phyloP scores from a whole-genome alignment of 1,284 basidiomycete species.

The Taiwanofungus camphoratus region DNA sequence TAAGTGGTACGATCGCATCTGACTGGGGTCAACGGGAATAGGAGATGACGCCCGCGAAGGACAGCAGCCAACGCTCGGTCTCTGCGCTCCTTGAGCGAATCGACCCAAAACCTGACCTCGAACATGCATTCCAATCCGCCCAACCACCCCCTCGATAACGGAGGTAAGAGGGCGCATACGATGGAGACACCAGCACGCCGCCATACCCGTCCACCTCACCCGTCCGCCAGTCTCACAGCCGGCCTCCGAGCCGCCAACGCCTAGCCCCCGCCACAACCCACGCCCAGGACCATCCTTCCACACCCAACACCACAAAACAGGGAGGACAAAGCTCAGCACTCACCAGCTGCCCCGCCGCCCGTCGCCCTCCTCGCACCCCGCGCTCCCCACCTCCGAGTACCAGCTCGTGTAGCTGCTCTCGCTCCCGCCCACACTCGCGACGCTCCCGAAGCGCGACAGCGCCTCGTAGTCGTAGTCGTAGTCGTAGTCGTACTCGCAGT shows the following conservation, averaged over 20 bases:
- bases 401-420: conserved; percentile 24
- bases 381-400: conserved; percentile 15
- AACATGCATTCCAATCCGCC: too few relatives aligned
- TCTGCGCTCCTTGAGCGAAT: too few relatives aligned
- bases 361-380: conserved; percentile 2
- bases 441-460: conserved; percentile 21
- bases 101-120: too few relatives aligned
- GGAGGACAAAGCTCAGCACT: conserved; percentile 9
- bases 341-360: conserved; percentile 19
- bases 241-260: not conserved
- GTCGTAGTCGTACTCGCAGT: not conserved
- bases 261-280: not conserved
- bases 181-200: not conserved
- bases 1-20: too few relatives aligned
- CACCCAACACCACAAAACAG: not conserved
- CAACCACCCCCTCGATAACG: not conserved
- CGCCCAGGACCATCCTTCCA: not conserved
- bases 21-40: too few relatives aligned
- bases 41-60: too few relatives aligned
- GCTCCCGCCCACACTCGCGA: conserved; percentile 25
- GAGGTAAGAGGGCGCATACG: not conserved
- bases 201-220: conserved; percentile 3
- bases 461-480: conserved; percentile 7
- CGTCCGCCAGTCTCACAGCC: not conserved
- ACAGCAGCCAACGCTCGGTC: too few relatives aligned